These are phyloP conservation scores for Beauveria sp. DNA, from an alignment of 2,329 filamentous ascomycete species.

Conservation along the genomic window DNA sequence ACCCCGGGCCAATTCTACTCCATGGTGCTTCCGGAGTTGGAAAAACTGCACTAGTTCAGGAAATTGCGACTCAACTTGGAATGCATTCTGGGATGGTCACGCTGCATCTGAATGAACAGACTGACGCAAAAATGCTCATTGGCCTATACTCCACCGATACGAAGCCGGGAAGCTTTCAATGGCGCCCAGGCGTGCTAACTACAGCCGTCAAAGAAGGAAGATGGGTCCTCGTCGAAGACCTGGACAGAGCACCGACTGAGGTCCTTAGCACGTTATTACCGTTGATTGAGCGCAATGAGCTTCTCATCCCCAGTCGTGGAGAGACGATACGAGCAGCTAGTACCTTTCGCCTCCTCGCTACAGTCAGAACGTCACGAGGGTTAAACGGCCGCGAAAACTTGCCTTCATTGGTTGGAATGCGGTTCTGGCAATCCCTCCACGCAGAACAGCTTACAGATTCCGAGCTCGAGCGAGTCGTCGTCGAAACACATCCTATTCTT, in stretches of 20 bases:
- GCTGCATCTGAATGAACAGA: slow-evolving; percentile 94
- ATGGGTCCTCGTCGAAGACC: slow-evolving; percentile 95
- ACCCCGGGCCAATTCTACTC: slow-evolving; percentile 65
- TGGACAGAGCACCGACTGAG: slow-evolving; percentile 90
- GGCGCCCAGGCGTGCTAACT: slow-evolving; percentile 87
- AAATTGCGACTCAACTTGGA: slow-evolving; percentile 72
- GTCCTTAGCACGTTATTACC: slow-evolving; percentile 89
- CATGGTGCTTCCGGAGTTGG: slow-evolving; percentile 79
- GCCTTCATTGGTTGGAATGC: slow-evolving; percentile 70
- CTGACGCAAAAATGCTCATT: slow-evolving; percentile 91
- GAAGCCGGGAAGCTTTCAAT: slow-evolving; percentile 81
- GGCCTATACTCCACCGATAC: slow-evolving; percentile 89
- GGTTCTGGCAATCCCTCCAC: slow-evolving; percentile 77
- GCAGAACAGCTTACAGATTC: slow-evolving; percentile 56
- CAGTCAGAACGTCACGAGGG: slow-evolving; percentile 70
- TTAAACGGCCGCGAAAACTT: slow-evolving; percentile 58
- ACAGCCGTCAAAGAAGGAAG: slow-evolving; percentile 89
- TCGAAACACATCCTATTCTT: slow-evolving; percentile 62
- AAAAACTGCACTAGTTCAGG: slow-evolving; percentile 80
- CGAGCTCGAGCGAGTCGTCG: slow-evolving; percentile 70
- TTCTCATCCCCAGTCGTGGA: slow-evolving; percentile 81
- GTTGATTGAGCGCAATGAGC: slow-evolving; percentile 83
- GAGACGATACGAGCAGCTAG: slow-evolving; percentile 76
- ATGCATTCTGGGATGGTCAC: slow-evolving; percentile 82
- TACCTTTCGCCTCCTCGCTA: slow-evolving; percentile 87